phyloP scores from a whole-genome alignment of 192 early-diverging fungal species.

The Coemansia sp. region DNA sequence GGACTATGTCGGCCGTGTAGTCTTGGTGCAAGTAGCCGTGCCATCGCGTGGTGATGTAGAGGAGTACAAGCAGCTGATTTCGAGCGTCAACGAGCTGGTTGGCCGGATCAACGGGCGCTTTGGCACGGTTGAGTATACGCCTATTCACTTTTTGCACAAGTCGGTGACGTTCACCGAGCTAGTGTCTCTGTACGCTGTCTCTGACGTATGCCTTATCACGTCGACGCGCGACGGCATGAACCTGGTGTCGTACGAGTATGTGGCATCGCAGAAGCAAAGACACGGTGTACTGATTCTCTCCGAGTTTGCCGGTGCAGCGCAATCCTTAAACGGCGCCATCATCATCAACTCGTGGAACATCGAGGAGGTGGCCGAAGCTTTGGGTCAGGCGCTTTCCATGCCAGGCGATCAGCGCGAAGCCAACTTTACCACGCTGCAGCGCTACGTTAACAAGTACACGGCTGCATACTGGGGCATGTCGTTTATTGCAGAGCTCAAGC shows the following conservation, averaged over 20 bases:
- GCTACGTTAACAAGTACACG: constrained; percentile 96
- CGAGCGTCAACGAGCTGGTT: constrained; percentile 95
- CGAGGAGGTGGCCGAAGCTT: constrained; percentile 85
- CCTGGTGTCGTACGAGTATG: constrained; percentile 98
- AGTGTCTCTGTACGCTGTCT: constrained; percentile 90
- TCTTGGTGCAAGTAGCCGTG: constrained; percentile 96
- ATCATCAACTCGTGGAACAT: constrained; percentile 99
- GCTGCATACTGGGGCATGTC: constrained; percentile 95
- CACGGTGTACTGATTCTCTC: constrained; percentile 96
- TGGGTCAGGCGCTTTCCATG: constrained; percentile 93
- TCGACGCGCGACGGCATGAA: constrained; percentile 99
- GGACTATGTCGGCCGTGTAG: constrained; percentile 90
- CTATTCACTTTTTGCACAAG: constrained; percentile 98
- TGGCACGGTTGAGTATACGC: constrained; percentile 92
- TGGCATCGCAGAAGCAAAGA: constrained; percentile 81
- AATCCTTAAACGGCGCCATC: constrained; percentile 93
- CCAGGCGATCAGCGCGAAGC: constrained; percentile 67
- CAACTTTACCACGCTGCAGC: constrained; percentile 87
- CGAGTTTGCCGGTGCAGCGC: constrained; percentile 99
- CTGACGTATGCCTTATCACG: constrained; percentile 95
- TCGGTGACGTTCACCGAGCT: constrained; percentile 94
- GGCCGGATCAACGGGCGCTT: constrained; percentile 97
- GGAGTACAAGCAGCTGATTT: constrained; percentile 94
- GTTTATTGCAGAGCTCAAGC: constrained; percentile 85
- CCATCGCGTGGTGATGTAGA: constrained; percentile 97